Conservation (phyloP, 345 rosid species). For the Linum trigynum region DNA sequence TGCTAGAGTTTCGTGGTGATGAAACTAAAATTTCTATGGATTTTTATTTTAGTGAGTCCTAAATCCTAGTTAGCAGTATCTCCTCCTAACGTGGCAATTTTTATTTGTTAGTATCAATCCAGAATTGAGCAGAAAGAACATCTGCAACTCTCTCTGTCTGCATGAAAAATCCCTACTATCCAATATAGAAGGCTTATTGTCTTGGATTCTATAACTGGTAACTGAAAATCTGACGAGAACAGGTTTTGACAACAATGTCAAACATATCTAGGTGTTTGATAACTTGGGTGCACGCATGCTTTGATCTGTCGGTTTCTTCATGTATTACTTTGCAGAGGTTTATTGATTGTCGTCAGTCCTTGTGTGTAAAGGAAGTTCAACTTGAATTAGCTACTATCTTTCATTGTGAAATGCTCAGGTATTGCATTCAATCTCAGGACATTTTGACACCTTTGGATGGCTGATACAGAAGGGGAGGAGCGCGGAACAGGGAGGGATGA, state of each 20-base stretch:
- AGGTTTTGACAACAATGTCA: neutral
- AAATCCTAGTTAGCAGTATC: too few relatives aligned
- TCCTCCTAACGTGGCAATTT: too few relatives aligned
- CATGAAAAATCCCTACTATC: too few relatives aligned
- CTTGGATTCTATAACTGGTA: too few relatives aligned
- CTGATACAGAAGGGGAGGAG: constrained; percentile 5
- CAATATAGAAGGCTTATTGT: too few relatives aligned
- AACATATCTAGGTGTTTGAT: neutral
- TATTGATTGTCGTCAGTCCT: neutral
- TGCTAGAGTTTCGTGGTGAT: too few relatives aligned
- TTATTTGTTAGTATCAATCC: too few relatives aligned
- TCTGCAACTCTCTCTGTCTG: too few relatives aligned
- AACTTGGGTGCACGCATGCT: neutral
- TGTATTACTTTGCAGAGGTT: neutral
- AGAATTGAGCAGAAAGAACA: too few relatives aligned
- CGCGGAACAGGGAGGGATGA: constrained; percentile 34
- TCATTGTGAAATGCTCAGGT: neutral
- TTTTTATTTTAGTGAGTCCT: too few relatives aligned
- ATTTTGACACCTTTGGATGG: constrained; percentile 11
- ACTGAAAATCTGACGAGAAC: too few relatives aligned
- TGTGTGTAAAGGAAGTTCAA: neutral
- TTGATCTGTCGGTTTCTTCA: neutral
- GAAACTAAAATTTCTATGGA: too few relatives aligned
- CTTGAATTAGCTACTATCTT: neutral
- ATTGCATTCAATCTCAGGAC: neutral